phyloP scores from a whole-genome alignment of 1,284 basidiomycete species.

The Sanghuangporus sanghuang region DNA sequence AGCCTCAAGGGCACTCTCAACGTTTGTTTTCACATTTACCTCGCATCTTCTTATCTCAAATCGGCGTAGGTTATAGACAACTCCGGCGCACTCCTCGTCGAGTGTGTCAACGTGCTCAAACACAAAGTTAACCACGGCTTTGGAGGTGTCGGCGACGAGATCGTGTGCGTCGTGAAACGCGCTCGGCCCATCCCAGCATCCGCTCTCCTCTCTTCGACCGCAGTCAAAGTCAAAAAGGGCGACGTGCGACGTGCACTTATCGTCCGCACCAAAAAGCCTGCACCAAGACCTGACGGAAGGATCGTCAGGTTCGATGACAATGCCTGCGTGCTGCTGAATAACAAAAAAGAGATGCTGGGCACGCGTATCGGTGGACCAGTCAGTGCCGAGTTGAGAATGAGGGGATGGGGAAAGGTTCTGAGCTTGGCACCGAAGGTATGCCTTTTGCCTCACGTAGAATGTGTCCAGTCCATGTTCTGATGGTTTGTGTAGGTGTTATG shows the following conservation, averaged over 20 bases:
- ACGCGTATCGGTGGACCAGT: slow-evolving; percentile 94
- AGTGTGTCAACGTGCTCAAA: slow-evolving; percentile 97
- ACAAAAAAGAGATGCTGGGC: slow-evolving; percentile 95
- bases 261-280: slow-evolving; percentile 84
- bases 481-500: background rate
- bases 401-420: slow-evolving; percentile 94
- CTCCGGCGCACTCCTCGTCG: slow-evolving; percentile 92
- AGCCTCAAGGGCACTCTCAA: slow-evolving; percentile 89
- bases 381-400: slow-evolving; percentile 83
- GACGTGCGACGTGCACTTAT: slow-evolving; percentile 95
- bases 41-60: background rate
- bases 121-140: slow-evolving; percentile 90
- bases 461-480: background rate
- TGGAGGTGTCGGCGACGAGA: slow-evolving; percentile 88
- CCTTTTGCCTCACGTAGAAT: background rate
- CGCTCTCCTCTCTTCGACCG: slow-evolving; percentile 55
- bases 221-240: slow-evolving; percentile 84
- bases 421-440: slow-evolving; percentile 86
- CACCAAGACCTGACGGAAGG: slow-evolving; percentile 82
- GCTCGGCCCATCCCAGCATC: slow-evolving; percentile 78
- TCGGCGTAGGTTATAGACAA: slow-evolving; percentile 86
- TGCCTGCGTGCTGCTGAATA: slow-evolving; percentile 92
- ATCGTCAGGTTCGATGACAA: slow-evolving; percentile 95
- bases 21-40: slow-evolving; percentile 38
- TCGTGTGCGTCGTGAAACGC: slow-evolving; percentile 93